Evolutionary conservation across 768 basidiomycete species (phyloP).

Genomic region (Podaxis sp.): DNA sequence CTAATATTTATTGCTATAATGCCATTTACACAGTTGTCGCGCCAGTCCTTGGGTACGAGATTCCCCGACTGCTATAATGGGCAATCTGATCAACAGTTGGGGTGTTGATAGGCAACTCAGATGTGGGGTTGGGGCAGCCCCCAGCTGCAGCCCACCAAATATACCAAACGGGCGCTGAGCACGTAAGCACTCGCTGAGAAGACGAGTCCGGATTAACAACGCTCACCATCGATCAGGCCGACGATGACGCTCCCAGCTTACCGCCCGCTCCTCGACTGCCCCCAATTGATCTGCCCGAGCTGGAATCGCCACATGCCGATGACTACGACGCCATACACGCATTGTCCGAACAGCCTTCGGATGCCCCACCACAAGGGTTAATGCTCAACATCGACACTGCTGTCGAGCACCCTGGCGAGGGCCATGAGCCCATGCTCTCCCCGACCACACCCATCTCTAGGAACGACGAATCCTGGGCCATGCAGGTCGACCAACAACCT

Average conservation of each 20-base stretch:
- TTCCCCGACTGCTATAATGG: not conserved
- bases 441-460: not conserved
- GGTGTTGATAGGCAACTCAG: not conserved
- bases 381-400: not conserved
- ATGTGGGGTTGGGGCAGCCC: not conserved
- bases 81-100: not conserved
- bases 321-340: too few species aligned
- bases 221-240: not conserved
- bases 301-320: not conserved
- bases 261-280: not conserved
- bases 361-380: not conserved
- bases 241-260: too few species aligned
- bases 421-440: not conserved
- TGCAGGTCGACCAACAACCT: not conserved
- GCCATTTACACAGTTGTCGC: not conserved
- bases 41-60: not conserved
- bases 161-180: not conserved
- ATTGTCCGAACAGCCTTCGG: not conserved
- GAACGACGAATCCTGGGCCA: not conserved
- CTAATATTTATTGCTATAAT: too few species aligned
- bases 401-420: not conserved
- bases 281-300: not conserved
- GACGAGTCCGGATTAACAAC: not conserved
- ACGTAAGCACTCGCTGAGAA: too few species aligned
- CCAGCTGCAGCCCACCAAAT: not conserved